Percentiles rank a stretch among this genome's conserved stretches.
Evolutionary conservation across 495 filamentous ascomycete genomes (phyloP).

Genomic region (Tuber umbilicatum): DNA sequence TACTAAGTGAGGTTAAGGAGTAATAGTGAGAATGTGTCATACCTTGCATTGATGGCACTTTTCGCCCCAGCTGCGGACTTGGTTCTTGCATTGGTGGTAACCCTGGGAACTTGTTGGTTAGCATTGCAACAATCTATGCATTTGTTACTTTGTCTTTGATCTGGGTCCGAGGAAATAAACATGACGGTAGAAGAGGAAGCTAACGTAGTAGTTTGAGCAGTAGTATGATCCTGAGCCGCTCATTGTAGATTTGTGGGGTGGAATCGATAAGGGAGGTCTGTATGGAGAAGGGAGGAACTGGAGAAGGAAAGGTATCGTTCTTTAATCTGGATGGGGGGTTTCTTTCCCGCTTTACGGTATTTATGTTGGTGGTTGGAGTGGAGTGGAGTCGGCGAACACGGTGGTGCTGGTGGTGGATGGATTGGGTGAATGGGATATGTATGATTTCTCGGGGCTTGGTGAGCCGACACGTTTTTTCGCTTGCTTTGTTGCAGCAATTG

Average conservation of each 20-base stretch:
- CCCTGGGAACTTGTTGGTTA: constrained; percentile 15
- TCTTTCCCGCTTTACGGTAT: constrained; percentile 6
- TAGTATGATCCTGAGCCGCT: constrained; percentile 46
- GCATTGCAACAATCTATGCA: neutral
- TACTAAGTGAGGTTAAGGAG: neutral
- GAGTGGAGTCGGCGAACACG: constrained; percentile 7
- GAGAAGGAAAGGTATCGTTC: constrained; percentile 2
- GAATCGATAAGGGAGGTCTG: constrained; percentile 4
- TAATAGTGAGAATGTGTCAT: constrained; percentile 9
- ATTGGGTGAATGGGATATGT: constrained; percentile 5
- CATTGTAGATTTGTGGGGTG: constrained; percentile 22
- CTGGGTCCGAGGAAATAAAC: neutral
- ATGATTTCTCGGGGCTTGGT: constrained; percentile 8
- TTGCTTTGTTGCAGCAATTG: constrained; percentile 13
- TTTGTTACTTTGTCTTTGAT: neutral
- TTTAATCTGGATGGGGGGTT: constrained; percentile 2
- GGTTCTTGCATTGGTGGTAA: constrained; percentile 34
- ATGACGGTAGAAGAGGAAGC: constrained; percentile 10
- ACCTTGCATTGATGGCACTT: constrained; percentile 37
- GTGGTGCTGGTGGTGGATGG: constrained; percentile 17
- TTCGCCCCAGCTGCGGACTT: constrained; percentile 36
- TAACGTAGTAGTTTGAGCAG: constrained; percentile 52
- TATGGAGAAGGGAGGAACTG: constrained; percentile 4
- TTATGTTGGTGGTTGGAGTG: neutral
- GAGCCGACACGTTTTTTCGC: neutral